Evolutionary conservation across 2,329 filamentous ascomycete genomes (phyloP), one percentile per base, ranked within the genome.

Genomic region (Chaetomiaceae sp.): DNA sequence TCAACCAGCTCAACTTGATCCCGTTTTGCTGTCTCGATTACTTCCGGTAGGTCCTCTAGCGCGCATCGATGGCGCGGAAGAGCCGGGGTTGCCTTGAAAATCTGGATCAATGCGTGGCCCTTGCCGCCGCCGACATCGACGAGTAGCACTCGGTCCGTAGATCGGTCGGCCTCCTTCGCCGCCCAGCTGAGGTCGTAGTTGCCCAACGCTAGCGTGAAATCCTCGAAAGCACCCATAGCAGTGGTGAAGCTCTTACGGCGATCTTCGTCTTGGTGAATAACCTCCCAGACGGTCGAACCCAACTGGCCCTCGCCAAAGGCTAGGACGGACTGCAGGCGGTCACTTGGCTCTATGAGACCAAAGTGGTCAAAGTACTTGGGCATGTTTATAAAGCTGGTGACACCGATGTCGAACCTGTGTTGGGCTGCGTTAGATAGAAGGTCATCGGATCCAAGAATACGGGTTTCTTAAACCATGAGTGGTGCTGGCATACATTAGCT

Each of bases 91-190:
- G 52, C 48, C 2, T 57, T 43, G 3, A 62, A 57, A 32, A 72
- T 69, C 46, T 67, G 67, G 27, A 65, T 63, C n/a, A 72, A 33
- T 21, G 71, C 67, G 34, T 72, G 67, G 0, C 70, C 70, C 33
- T 67, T 70, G 38, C 65, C 65, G 3, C 70, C 70, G 8, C 67
- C 69, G 2, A 73, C 59, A n/a, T 69, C 71, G 34, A 69, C 68
- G 1, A 65, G 66, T 0, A 72, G 53, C 2, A 61, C 62, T 4
- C 66, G 55, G 1, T 59, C 34, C 7, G 3, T 47, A 11, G 25
- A 9, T 27, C 5, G 25, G 25, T 9, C n/a, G 0, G 53, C 45
- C 6, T 54, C 47, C 0, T 51, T 41, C 1, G 57, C 58, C 6
- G 65, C 57, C 68, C 67, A 70, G 23, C 55, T 48, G 37, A 67